Percentiles rank a stretch among this genome's conserved stretches.
Conservation (phyloP, 176 grass and related monocot species). For the Rhynchospora pubera region DNA sequence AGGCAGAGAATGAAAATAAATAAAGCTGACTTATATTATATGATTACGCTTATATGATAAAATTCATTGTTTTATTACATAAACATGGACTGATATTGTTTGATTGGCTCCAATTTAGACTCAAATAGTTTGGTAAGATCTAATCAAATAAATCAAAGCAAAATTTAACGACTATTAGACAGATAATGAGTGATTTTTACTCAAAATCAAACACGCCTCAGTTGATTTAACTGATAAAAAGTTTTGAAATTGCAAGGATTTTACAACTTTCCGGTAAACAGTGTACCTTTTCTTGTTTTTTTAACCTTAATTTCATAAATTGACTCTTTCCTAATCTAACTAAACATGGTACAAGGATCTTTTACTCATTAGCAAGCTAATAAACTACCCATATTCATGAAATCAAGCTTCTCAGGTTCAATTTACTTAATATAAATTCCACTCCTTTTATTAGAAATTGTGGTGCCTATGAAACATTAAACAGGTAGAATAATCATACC, state of each 20-base stretch:
- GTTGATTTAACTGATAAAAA: not conserved
- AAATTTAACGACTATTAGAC: not conserved
- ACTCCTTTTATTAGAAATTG: not conserved
- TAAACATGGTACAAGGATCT: not conserved
- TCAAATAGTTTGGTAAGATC: not conserved
- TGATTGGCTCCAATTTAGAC: not conserved
- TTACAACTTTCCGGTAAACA: not conserved
- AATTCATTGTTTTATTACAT: not conserved
- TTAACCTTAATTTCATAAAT: not conserved
- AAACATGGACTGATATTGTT: not conserved
- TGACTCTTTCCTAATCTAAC: not conserved
- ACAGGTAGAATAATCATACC: conserved; percentile 22
- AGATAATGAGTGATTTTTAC: not conserved
- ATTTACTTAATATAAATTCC: not conserved
- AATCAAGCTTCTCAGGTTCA: not conserved
- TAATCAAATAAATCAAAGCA: not conserved
- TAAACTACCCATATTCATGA: not conserved
- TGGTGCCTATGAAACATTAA: not conserved
- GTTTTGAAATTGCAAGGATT: not conserved
- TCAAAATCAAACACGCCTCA: not conserved
- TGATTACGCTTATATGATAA: not conserved
- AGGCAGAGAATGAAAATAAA: not conserved
- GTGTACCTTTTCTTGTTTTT: not conserved
- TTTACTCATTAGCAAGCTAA: not conserved
- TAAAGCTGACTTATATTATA: not conserved